A percentile compares a stretch with the other conserved stretches of the same genome.
phyloP scores from a whole-genome alignment of 441 rosid species.

The Flueggea neowawraea region DNA sequence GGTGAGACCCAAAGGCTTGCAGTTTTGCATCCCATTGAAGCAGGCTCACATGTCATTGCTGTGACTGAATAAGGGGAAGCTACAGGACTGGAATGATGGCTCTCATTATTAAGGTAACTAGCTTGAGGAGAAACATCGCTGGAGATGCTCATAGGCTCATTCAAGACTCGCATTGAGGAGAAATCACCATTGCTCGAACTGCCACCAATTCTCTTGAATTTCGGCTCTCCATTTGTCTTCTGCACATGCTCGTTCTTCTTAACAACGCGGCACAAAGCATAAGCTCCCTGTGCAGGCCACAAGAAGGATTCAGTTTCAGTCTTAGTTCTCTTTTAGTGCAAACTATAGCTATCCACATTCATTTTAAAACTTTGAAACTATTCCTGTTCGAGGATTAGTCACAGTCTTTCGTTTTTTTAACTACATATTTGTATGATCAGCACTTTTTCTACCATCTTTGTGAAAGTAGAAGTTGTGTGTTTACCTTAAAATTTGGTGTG shows the following conservation, averaged over 20 bases:
- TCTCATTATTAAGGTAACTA: constrained; percentile 30
- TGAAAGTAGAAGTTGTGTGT: not conserved
- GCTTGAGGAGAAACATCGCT: constrained; percentile 31
- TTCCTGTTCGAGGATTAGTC: too few species aligned
- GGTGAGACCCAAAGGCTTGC: constrained; percentile 52
- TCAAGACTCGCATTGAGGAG: constrained; percentile 20
- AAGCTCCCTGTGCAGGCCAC: constrained; percentile 47
- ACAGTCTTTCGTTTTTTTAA: too few species aligned
- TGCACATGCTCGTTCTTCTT: constrained; percentile 53
- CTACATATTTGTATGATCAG: too few species aligned
- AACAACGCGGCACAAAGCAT: constrained; percentile 69
- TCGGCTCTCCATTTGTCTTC: constrained; percentile 36
- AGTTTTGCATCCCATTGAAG: constrained; percentile 26
- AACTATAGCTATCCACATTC: too few species aligned
- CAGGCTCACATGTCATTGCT: constrained; percentile 20
- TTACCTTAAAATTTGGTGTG: constrained; percentile 49
- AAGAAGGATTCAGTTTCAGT: not conserved
- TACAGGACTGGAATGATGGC: constrained; percentile 30
- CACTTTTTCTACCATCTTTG: too few species aligned
- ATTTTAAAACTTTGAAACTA: too few species aligned
- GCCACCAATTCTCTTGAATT: constrained; percentile 22
- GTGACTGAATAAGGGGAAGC: constrained; percentile 29
- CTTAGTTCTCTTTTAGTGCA: not conserved
- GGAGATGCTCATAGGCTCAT: constrained; percentile 34
- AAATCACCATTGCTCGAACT: constrained; percentile 32